Evolutionary conservation across 1,284 basidiomycete species (phyloP).

Genomic region (Cryptococcus jaspeensis): DNA sequence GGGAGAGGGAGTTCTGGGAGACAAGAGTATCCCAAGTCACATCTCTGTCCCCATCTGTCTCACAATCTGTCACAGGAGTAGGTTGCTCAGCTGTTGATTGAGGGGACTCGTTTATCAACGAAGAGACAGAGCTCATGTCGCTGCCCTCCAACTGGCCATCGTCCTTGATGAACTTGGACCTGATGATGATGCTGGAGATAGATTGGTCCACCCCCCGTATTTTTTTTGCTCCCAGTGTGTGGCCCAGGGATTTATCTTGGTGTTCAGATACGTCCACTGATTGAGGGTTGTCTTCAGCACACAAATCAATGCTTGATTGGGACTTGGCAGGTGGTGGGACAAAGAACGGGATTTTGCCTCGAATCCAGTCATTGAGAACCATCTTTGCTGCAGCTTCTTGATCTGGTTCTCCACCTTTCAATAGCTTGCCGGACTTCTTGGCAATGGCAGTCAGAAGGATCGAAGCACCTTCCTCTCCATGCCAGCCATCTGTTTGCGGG

Average conservation of each 20-base stretch:
- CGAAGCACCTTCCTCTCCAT: conserved; percentile 59
- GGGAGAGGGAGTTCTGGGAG: too few species aligned
- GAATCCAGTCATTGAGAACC: conserved; percentile 94
- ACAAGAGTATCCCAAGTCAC: too few species aligned
- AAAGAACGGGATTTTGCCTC: conserved; percentile 69
- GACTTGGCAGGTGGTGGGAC: conserved; percentile 53
- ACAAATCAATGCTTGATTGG: conserved; percentile 26
- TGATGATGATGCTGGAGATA: conserved; percentile 58
- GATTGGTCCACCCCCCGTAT: conserved; percentile 60
- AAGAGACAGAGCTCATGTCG: conserved; percentile 17
- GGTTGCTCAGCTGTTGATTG: too few species aligned
- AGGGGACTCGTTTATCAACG: too few species aligned
- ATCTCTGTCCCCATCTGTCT: too few species aligned
- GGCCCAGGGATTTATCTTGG: conserved; percentile 46
- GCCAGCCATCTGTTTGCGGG: conserved; percentile 57
- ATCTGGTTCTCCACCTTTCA: conserved; percentile 95
- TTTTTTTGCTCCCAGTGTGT: conserved; percentile 49
- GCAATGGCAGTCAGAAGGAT: conserved; percentile 83
- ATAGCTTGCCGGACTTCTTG: conserved; percentile 83
- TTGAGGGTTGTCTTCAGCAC: conserved; percentile 16
- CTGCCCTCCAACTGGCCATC: conserved; percentile 27
- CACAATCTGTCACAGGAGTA: too few species aligned
- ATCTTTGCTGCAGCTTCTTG: conserved; percentile 91
- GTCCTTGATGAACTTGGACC: conserved; percentile 53
- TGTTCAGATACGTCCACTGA: conserved; percentile 40